Percentiles rank a stretch among this genome's conserved stretches.
Conservation (phyloP, 2,329 filamentous ascomycete genomes). For the Colletotrichum zoysiae region DNA sequence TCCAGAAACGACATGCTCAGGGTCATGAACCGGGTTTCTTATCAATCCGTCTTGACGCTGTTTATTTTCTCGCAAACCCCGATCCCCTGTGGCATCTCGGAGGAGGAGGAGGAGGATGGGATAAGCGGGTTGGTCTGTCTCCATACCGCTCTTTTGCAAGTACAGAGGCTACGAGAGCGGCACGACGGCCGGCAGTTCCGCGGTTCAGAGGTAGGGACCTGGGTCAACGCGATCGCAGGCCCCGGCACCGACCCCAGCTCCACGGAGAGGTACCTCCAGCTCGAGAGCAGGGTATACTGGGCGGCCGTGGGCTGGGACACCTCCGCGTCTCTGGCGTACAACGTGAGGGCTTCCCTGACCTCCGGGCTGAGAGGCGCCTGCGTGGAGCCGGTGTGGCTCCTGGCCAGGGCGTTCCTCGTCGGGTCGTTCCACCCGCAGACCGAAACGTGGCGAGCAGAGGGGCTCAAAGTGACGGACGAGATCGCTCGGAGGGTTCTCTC, state of each 20-base stretch:
- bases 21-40: constrained; percentile 36
- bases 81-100: constrained; percentile 30
- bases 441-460: constrained; percentile 9
- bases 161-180: constrained; percentile 33
- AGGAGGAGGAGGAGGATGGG: constrained; percentile 35
- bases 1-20: constrained; percentile 41
- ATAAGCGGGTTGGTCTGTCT: constrained; percentile 35
- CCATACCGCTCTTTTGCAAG: constrained; percentile 28
- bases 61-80: constrained; percentile 37
- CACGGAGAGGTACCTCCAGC: constrained; percentile 27
- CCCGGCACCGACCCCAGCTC: neutral
- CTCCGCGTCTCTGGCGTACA: constrained; percentile 29
- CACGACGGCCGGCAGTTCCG: neutral
- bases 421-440: constrained; percentile 24
- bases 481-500: constrained; percentile 20
- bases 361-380: constrained; percentile 40
- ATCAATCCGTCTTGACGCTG: constrained; percentile 37
- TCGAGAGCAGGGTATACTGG: constrained; percentile 40
- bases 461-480: constrained; percentile 22
- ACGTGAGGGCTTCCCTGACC: constrained; percentile 36
- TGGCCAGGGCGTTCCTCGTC: constrained; percentile 28
- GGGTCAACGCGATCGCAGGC: neutral
- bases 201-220: neutral
- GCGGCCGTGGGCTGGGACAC: constrained; percentile 41
- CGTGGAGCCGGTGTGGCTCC: constrained; percentile 36